These are phyloP conservation scores for Gaertneriomyces sp. DNA, from an alignment of 192 early-diverging fungal genomes.

Conservation along the genomic window DNA sequence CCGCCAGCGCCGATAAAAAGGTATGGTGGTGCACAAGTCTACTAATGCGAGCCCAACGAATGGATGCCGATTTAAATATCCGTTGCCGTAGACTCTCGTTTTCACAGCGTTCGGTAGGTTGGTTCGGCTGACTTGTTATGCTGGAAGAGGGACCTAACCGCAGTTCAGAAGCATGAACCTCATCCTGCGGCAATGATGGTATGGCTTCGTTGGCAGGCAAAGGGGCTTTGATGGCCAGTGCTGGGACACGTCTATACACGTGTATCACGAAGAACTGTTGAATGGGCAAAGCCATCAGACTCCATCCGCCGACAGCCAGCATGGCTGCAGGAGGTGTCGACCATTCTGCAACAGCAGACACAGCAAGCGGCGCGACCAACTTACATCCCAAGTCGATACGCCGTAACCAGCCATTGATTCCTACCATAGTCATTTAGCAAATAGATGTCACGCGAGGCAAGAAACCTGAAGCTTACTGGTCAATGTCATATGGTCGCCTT, in stretches of 20 bases:
- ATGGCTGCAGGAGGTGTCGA: slow-evolving; percentile 26
- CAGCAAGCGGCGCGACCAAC: slow-evolving; percentile 38
- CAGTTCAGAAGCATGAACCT: background rate
- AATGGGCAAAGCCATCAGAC: slow-evolving; percentile 26
- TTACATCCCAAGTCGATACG: slow-evolving; percentile 44
- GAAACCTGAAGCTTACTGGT: background rate
- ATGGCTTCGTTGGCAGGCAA: background rate
- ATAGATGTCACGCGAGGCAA: background rate
- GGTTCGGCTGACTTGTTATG: background rate
- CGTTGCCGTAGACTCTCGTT: no score
- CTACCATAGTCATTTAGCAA: slow-evolving; percentile 9
- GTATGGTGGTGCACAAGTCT: slow-evolving; percentile 16
- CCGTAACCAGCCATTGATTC: slow-evolving; percentile 34
- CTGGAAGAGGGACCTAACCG: background rate
- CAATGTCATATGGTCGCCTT: background rate
- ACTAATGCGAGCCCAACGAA: slow-evolving; percentile 23
- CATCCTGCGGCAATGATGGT: background rate
- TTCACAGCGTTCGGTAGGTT: no score
- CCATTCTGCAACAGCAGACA: slow-evolving; percentile 26
- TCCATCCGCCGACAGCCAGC: slow-evolving; percentile 23
- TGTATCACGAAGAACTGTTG: slow-evolving; percentile 21
- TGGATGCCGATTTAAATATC: background rate
- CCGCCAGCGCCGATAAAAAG: slow-evolving; percentile 38
- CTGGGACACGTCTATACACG: slow-evolving; percentile 26
- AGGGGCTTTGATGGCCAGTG: background rate